These are phyloP conservation scores for Phalaenopsis hybrid DNA, from an alignment of 116 monocot genomes.

Conservation along the genomic window DNA sequence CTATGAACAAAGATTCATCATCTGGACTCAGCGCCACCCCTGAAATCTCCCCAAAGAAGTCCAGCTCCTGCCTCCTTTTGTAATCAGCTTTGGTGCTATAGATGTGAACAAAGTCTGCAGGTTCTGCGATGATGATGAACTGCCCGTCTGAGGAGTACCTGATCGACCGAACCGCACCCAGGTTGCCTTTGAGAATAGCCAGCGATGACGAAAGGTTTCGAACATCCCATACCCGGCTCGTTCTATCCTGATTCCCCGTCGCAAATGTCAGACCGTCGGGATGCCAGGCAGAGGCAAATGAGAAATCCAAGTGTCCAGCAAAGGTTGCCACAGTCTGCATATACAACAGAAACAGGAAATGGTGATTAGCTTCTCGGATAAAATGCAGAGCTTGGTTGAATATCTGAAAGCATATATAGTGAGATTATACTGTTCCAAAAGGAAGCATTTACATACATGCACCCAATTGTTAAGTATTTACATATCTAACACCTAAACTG, in stretches of 20 bases:
- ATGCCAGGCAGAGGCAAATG: conserved; percentile 15
- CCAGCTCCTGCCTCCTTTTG: conserved; percentile 18
- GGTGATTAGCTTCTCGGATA: background rate
- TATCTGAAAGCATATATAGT: background rate
- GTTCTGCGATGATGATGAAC: conserved; percentile 21
- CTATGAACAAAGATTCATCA: conserved; percentile 54
- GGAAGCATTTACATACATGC: too few species aligned
- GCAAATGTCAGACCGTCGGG: conserved; percentile 14
- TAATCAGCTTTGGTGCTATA: conserved; percentile 17
- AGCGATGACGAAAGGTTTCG: conserved; percentile 6
- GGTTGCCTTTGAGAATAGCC: conserved; percentile 9
- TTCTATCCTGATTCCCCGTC: conserved; percentile 15
- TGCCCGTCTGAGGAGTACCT: conserved; percentile 15
- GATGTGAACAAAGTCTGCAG: conserved; percentile 19
- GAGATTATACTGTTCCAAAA: background rate
- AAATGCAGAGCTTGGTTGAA: background rate
- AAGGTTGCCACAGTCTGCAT: conserved; percentile 27
- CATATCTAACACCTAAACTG: too few species aligned
- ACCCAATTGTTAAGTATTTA: too few species aligned
- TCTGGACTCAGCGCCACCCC: conserved; percentile 18
- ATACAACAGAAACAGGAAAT: background rate
- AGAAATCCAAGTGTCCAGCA: conserved; percentile 32
- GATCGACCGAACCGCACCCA: conserved; percentile 17
- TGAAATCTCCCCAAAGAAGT: conserved; percentile 23
- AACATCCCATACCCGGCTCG: conserved; percentile 9